Evolutionary conservation across 2,329 filamentous ascomycete species (phyloP), one percentile per base, ranked within the genome.

Genomic region (Alternaria sp.): DNA sequence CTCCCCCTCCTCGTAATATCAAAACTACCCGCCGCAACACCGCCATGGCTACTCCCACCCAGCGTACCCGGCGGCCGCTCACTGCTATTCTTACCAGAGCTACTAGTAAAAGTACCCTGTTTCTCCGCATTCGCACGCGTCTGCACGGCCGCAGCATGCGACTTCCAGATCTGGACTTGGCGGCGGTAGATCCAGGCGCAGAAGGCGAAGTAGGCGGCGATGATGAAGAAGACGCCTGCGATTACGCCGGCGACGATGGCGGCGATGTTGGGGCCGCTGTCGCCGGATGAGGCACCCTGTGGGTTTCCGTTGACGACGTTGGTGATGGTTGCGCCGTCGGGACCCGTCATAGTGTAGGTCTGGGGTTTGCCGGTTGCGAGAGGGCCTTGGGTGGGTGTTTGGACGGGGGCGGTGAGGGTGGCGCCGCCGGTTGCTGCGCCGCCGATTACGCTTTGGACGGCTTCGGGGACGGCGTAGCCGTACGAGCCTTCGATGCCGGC

Each of bases 141-240:
- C 72, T 92, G 90, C 2, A 86, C 83, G 71, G 90, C 86, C 1
- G 88, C 87, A 30, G 91, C 86, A 74, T 93, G 91, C 32, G 86
- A 83, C 78, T 90, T 89, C 83, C 93, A 93, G 10, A 91, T 86
- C 28, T 82, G 79, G 15, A 93, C 86, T 76, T 91, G 90, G 52
- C 89, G 89, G 26, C 90, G 86, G 82, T 93, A 93, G 8, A 93
- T 81, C 87, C 89, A 93, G 17, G 87, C 86, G 79, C 89, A 91
- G 82, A 91, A 92, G 49, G 88, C 89, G 12, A 92, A 85, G 75
- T 92, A 92, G 2, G 82, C 80, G 3, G 89, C 89, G 0, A 88
- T 72, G 17, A 91, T 70, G 51, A 87, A 87, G 5, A 91, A 83
- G 5, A 90, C 73, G n/a, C 89, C 90, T 0, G 91, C 91, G 30